phyloP scores from a whole-genome alignment of 352 stramenopile species.

The Pythium biforme region DNA sequence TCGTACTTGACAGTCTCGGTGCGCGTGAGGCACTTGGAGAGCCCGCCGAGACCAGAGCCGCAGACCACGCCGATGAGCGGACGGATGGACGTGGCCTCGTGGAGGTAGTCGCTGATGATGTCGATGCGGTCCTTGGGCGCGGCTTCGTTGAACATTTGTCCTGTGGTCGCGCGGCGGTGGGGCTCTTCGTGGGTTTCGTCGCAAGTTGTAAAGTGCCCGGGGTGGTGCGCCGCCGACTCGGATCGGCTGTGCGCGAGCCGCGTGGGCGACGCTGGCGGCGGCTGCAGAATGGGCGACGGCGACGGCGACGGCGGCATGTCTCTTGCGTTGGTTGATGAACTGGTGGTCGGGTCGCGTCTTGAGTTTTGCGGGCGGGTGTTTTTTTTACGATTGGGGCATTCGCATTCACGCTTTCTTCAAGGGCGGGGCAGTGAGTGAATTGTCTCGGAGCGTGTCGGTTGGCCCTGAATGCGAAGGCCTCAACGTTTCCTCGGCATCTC shows the following conservation, averaged over 20 bases:
- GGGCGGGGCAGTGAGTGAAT: not conserved
- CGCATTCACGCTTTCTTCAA: constrained; percentile 15
- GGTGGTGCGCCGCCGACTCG: constrained; percentile 19
- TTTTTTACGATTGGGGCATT: constrained; percentile 13
- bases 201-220: not conserved
- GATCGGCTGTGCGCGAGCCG: constrained; percentile 20
- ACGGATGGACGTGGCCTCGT: constrained; percentile 42
- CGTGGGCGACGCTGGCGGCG: constrained; percentile 3
- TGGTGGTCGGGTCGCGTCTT: not conserved
- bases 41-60: constrained; percentile 91
- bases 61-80: constrained; percentile 90
- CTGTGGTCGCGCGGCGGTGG: constrained; percentile 48
- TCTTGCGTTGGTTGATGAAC: not conserved
- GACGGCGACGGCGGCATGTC: constrained; percentile 16
- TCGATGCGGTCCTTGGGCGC: constrained; percentile 74
- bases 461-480: constrained; percentile 20
- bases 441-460: no score
- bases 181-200: not conserved
- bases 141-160: constrained; percentile 61
- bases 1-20: constrained; percentile 91
- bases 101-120: constrained; percentile 74
- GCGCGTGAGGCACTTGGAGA: constrained; percentile 89
- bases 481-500: constrained; percentile 15
- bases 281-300: not conserved
- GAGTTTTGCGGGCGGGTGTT: no score